Percentiles rank a stretch among this genome's conserved stretches.
Conservation (phyloP, 805 yeast genomes). For the Metschnikowia bowlesiae region DNA sequence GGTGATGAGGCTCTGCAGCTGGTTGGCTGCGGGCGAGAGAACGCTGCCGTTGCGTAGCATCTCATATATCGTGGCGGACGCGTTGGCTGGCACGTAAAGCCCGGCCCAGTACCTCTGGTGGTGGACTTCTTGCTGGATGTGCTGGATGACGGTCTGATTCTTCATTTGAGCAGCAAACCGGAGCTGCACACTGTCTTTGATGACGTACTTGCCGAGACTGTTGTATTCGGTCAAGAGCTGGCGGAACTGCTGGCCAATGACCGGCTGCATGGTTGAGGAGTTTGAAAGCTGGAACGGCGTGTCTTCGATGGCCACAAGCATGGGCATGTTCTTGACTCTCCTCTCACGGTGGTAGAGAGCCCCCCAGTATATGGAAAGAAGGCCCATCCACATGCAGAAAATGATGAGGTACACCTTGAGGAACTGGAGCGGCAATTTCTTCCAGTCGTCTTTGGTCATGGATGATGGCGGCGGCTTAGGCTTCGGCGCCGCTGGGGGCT, state of each 20-base stretch:
- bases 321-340: slow-evolving; percentile 29
- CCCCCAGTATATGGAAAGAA: slow-evolving; percentile 42
- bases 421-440: slow-evolving; percentile 12
- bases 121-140: slow-evolving; percentile 20
- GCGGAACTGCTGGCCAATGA: slow-evolving; percentile 17
- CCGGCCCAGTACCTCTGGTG: slow-evolving; percentile 31
- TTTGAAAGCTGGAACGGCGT: slow-evolving; percentile 13
- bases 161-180: slow-evolving; percentile 12
- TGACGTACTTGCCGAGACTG: slow-evolving; percentile 18
- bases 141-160: slow-evolving; percentile 19
- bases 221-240: slow-evolving; percentile 15
- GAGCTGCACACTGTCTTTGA: slow-evolving; percentile 14
- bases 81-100: slow-evolving; percentile 22
- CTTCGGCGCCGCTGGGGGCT: neutral
- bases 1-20: slow-evolving; percentile 18
- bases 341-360: slow-evolving; percentile 27
- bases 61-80: slow-evolving; percentile 23
- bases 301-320: slow-evolving; percentile 38
- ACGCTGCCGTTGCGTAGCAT: slow-evolving; percentile 14
- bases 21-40: slow-evolving; percentile 11
- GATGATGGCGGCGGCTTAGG: neutral
- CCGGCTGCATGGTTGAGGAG: slow-evolving; percentile 18
- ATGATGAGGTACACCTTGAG: slow-evolving; percentile 18
- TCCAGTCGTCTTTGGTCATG: slow-evolving; percentile 13
- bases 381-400: slow-evolving; percentile 23